Base-by-base conservation (phyloP, 169 alveolate genomes). In the Plasmodium ovale region DNA sequence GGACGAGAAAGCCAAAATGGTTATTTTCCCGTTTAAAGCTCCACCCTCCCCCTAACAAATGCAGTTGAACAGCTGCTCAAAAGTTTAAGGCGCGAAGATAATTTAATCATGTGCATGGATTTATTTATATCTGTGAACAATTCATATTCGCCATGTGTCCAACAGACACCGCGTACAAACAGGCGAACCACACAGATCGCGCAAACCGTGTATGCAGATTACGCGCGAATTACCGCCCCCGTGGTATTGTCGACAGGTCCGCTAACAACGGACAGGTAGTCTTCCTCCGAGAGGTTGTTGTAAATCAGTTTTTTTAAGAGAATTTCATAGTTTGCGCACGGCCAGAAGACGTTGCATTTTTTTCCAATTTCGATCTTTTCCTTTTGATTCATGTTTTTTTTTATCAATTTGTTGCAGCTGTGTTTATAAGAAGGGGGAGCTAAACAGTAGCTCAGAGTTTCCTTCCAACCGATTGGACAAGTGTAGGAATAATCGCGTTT, bases 381-480 rank as follows among this genome's bases (percentile, higher is more conserved):
- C 27, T 35, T 12, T 60, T 68, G 72, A 29, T 21, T 85, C 87
- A 85, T 69, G 69, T 85, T 58, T 54, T 67, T 85, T 62, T 29
- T 27, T 67, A 85, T 85, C 56, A 69, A 47, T 51, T 64, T 85
- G 4, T 85, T 62, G 23, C 91, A 85, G 42, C 29, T 42, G 67
- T 68, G 29, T 69, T 71, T 71, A 60, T 85, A 85, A 12, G 85
- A 69, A 16, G 39, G 29, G 16, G 91, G 91, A 1, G 91, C 91
- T 49, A 85, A 33, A 4, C 91, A 85, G 44, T 27, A 85, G 29
- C 73, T 58, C 25, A 85, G 21, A 21, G 91, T 85, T 69, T 85
- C 91, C 33, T 64, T 64, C 91, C 91, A 85, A 25, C 91, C 91
- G 16, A 85, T 85, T 16, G 91, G 91, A 31, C 91, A 85, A 39